Conservation (phyloP, 225 moss, liverwort and hornwort species). For the Sphagnum tenellum region DNA sequence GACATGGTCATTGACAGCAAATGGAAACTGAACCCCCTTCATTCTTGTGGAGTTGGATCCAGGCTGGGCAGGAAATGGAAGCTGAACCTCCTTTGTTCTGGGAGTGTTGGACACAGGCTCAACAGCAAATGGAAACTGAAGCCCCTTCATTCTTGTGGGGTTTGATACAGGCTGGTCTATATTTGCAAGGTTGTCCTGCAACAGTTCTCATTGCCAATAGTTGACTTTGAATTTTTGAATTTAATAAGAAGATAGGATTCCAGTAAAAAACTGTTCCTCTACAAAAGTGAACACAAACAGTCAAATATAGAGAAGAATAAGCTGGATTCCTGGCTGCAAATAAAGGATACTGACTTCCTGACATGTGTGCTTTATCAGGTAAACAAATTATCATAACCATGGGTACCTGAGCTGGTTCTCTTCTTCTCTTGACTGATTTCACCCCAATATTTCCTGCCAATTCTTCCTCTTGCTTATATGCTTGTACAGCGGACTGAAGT, state of each 20-base stretch:
- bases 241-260: too few relatives aligned
- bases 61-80: slow-evolving; percentile 26
- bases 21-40: slow-evolving; percentile 98
- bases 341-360: too few relatives aligned
- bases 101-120: too few relatives aligned
- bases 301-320: too few relatives aligned
- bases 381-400: too few relatives aligned
- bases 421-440: slow-evolving; percentile 70
- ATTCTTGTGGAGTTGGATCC: slow-evolving; percentile 51
- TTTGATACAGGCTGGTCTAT: slow-evolving; percentile 48
- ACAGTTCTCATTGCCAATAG: too few relatives aligned
- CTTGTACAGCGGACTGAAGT: slow-evolving; percentile 81
- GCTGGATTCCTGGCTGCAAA: too few relatives aligned
- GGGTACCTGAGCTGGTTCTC: slow-evolving; percentile 78
- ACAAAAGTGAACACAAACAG: too few relatives aligned
- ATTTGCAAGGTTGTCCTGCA: not conserved
- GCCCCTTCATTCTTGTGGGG: slow-evolving; percentile 71
- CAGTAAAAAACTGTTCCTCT: too few relatives aligned
- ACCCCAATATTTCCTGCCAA: slow-evolving; percentile 30
- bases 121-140: slow-evolving; percentile 82
- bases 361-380: too few relatives aligned
- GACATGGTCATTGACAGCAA: slow-evolving; percentile 92
- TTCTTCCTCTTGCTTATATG: slow-evolving; percentile 92
- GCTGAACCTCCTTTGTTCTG: too few relatives aligned
- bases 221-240: too few relatives aligned